Conservation (phyloP, 1,284 basidiomycete species). For the Melampsora larici-populina region DNA sequence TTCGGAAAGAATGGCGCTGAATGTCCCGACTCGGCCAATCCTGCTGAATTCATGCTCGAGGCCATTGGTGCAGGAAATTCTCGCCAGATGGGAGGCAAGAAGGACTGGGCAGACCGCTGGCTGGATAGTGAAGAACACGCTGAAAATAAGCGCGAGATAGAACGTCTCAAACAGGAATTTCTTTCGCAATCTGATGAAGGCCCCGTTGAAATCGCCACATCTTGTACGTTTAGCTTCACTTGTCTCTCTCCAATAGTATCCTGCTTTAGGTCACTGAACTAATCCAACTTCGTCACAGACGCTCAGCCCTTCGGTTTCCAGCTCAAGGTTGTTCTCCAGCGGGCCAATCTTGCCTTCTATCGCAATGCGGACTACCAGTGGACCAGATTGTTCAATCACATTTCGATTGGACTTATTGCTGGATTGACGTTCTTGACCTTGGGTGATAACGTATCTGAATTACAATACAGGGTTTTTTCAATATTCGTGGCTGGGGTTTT, state of each 20-base stretch:
- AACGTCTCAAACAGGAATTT: constrained; percentile 40
- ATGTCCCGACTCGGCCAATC: constrained; percentile 60
- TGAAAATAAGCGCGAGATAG: constrained; percentile 55
- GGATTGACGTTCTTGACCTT: constrained; percentile 80
- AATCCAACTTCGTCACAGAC: constrained; percentile 45
- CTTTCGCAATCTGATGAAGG: constrained; percentile 41
- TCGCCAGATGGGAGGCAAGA: constrained; percentile 61
- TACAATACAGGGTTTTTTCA: constrained; percentile 80
- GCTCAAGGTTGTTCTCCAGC: constrained; percentile 67
- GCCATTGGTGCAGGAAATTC: constrained; percentile 72
- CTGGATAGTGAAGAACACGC: constrained; percentile 53
- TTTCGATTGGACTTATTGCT: constrained; percentile 68
- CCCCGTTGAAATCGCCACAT: constrained; percentile 44
- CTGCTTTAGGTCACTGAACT: too few relatives aligned
- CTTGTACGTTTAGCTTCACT: constrained; percentile 21
- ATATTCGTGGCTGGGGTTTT: constrained; percentile 61
- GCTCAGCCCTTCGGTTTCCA: constrained; percentile 73
- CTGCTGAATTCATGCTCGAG: constrained; percentile 53
- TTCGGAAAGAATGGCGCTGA: constrained; percentile 59
- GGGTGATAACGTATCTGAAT: constrained; percentile 64
- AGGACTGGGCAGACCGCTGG: constrained; percentile 77
- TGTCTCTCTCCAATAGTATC: not conserved
- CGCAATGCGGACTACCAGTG: constrained; percentile 75
- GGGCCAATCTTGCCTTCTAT: constrained; percentile 76
- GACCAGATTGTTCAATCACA: constrained; percentile 67